phyloP scores from a whole-genome alignment of 2,329 filamentous ascomycete genomes.

The Fusarium solani-melongenae region DNA sequence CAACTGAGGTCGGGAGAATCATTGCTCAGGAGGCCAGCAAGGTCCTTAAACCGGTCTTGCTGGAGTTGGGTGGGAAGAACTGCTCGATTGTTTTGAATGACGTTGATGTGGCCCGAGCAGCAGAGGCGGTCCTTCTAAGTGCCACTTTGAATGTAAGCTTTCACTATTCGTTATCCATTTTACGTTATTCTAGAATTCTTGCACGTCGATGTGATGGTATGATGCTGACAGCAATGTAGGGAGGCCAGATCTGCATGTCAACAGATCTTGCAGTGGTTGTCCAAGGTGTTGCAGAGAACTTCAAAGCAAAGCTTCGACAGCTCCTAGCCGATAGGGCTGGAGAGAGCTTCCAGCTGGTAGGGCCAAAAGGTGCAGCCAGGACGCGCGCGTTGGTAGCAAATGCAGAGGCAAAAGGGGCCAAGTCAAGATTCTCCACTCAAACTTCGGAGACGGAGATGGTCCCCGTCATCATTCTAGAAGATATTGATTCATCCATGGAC shows the following conservation, averaged over 20 bases:
- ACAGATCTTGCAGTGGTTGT: not conserved
- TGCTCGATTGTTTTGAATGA: not conserved
- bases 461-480: not conserved
- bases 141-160: not conserved
- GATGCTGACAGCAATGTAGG: not conserved
- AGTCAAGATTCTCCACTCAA: not conserved
- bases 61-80: not conserved
- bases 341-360: not conserved
- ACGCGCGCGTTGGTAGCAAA: not conserved
- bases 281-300: not conserved
- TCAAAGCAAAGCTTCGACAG: not conserved
- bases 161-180: rapidly evolving
- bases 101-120: not conserved
- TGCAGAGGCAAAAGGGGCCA: not conserved
- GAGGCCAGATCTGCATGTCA: not conserved
- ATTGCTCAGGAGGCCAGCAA: not conserved
- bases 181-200: not conserved
- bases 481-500: not conserved
- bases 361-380: not conserved
- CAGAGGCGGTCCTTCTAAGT: not conserved
- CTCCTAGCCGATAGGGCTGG: not conserved
- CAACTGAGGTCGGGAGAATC: not conserved
- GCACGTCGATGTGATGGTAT: not conserved
- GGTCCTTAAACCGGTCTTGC: not conserved
- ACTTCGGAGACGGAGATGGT: not conserved